Base-by-base conservation (phyloP, 2,329 filamentous ascomycete genomes). In the Botrytis aclada region DNA sequence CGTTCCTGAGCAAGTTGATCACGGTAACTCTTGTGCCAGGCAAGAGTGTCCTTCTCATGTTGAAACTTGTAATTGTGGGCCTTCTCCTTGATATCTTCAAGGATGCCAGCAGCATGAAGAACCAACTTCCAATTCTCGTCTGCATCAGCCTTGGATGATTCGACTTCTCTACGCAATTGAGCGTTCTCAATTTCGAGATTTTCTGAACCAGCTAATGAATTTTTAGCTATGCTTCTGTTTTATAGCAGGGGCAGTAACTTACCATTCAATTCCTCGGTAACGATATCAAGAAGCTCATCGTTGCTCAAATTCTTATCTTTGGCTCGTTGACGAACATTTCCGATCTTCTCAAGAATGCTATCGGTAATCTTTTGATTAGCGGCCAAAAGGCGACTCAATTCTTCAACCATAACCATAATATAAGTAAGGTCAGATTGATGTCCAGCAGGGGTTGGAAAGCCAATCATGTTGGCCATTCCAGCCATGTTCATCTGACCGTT, bases 371-470 rank as follows among this genome's bases (percentile, higher is more conserved):
- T 88, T 47, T 87, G 86, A 77, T 88, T 90, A 16, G 76, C 56
- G 73, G 74, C 41, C 72, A 75, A 45, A 77, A 73, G 62, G 75
- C 75, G 16, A 47, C 79, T 91, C 82, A 91, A 84, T 79, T 90
- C 88, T 78, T 92, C 89, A 18, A 92, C 89, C 87, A 91, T 89
- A 76, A 85, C 84, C 79, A 91, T 90, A 78, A 92, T 90, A 81
- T 90, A 89, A 79, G 90, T 90, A 74, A 92, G 85, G 81, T 92
- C 89, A 70, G 89, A 87, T 81, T 91, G 89, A 80, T 92, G 89
- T 65, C 89, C 89, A 29, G 89, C 89, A n/a, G 89, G 89, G 25
- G 88, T 89, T 22, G 89, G 88, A 58, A 80, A 79, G 10, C 80
- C 80, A 60, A 78, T 74, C 76, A 79, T 78, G 22, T 76, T 76